Conservation (phyloP, 2,329 filamentous ascomycete species). For the Trichoderma hamatum region DNA sequence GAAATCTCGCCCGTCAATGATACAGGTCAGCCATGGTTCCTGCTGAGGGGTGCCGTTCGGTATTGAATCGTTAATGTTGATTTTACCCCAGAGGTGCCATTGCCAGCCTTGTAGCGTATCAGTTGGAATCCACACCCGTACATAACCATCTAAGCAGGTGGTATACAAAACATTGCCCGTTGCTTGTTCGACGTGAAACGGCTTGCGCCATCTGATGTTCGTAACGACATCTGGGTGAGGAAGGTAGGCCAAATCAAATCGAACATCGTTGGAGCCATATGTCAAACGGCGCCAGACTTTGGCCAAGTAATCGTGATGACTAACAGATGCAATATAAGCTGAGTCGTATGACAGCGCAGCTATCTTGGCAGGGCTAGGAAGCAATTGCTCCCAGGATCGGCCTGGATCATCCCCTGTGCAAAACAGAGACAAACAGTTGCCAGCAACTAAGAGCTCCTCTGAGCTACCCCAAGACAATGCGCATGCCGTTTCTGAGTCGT, state of each 20-base stretch:
- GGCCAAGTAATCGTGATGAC: slow-evolving; percentile 76
- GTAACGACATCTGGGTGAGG: slow-evolving; percentile 83
- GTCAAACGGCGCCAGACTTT: slow-evolving; percentile 91
- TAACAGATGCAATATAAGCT: slow-evolving; percentile 80
- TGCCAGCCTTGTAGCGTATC: slow-evolving; percentile 72
- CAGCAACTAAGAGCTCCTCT: slow-evolving; percentile 82
- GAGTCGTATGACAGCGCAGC: slow-evolving; percentile 86
- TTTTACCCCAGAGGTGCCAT: slow-evolving; percentile 76
- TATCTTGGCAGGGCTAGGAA: slow-evolving; percentile 74
- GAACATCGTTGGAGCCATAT: slow-evolving; percentile 79
- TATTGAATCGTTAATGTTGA: slow-evolving; percentile 76
- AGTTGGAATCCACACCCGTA: slow-evolving; percentile 81
- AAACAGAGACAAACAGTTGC: slow-evolving; percentile 71
- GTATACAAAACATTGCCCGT: slow-evolving; percentile 90
- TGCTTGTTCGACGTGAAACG: slow-evolving; percentile 74
- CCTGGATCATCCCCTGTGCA: slow-evolving; percentile 52
- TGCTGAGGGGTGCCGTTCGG: slow-evolving; percentile 43
- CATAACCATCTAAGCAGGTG: slow-evolving; percentile 75
- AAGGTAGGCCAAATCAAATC: slow-evolving; percentile 90
- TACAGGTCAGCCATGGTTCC: slow-evolving; percentile 59
- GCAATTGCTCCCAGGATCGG: slow-evolving; percentile 71
- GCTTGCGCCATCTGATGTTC: slow-evolving; percentile 81
- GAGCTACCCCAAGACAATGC: slow-evolving; percentile 82
- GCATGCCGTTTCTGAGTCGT: slow-evolving; percentile 42
- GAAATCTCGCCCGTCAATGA: slow-evolving; percentile 82